Percentiles rank a stretch among this genome's conserved stretches.
Conservation (phyloP, 1,284 basidiomycete species). For the Xanthoconium separans region DNA sequence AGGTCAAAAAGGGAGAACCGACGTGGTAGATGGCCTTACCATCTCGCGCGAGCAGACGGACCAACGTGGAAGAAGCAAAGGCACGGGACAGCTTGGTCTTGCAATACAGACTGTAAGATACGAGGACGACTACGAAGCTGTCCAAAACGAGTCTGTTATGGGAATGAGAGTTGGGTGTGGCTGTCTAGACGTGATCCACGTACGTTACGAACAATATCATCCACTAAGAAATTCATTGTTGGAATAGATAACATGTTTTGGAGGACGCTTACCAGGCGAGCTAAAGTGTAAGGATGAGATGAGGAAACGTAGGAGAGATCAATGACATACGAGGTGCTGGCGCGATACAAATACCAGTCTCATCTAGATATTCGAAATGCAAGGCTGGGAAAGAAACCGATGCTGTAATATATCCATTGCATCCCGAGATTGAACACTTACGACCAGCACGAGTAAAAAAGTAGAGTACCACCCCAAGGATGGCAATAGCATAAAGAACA, state of each 20-base stretch:
- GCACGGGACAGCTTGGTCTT: not conserved
- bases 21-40: slow-evolving; percentile 10
- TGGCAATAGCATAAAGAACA: slow-evolving; percentile 1
- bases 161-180: not conserved
- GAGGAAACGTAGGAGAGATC: not conserved
- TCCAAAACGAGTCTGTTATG: slow-evolving; percentile 19
- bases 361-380: slow-evolving; percentile 7
- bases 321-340: slow-evolving; percentile 11
- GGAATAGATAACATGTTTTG: not conserved
- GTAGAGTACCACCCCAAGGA: not conserved
- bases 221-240: slow-evolving; percentile 15
- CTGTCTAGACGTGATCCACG: not conserved
- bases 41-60: slow-evolving; percentile 18
- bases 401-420: not conserved
- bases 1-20: not conserved
- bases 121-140: slow-evolving; percentile 1
- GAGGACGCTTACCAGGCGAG: slow-evolving; percentile 7
- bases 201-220: slow-evolving; percentile 13
- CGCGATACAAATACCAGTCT: slow-evolving; percentile 11
- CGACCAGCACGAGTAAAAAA: not conserved
- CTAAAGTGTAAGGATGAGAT: slow-evolving; percentile 4
- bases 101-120: slow-evolving; percentile 8
- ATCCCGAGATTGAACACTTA: slow-evolving; percentile 5
- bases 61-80: slow-evolving; percentile 7
- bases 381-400: not conserved